Conservation (phyloP, 108 stramenopile species). For the Cyclotella distinguenda region DNA sequence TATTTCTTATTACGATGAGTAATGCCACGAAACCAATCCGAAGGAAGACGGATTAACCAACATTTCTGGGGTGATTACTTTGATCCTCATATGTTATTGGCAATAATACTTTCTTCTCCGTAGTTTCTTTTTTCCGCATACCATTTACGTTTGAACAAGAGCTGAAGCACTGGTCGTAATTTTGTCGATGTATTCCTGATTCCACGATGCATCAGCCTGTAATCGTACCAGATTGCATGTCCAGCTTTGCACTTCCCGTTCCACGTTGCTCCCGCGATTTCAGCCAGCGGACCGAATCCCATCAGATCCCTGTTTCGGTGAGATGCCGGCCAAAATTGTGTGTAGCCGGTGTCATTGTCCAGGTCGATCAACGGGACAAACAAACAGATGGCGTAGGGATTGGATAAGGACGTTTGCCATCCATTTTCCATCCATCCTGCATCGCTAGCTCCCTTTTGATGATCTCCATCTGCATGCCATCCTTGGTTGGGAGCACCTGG, state of each 20-base stretch:
- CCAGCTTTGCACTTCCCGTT: constrained; percentile 50
- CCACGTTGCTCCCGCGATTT: constrained; percentile 40
- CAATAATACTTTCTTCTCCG: constrained; percentile 32
- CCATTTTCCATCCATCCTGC: constrained; percentile 43
- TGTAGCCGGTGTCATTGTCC: constrained; percentile 54
- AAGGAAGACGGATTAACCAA: too few species aligned
- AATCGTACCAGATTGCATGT: constrained; percentile 61
- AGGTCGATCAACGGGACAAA: constrained; percentile 69
- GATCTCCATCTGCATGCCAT: constrained; percentile 69
- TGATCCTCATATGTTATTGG: too few species aligned
- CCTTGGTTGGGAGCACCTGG: constrained; percentile 62
- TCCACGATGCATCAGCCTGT: constrained; percentile 63
- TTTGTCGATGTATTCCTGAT: constrained; percentile 36
- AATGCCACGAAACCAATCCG: neutral
- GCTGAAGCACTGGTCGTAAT: constrained; percentile 56
- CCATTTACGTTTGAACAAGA: constrained; percentile 57
- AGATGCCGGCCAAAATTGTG: constrained; percentile 67
- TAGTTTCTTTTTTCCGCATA: constrained; percentile 59
- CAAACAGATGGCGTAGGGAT: constrained; percentile 57
- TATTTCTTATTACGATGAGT: too few species aligned
- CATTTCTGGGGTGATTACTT: too few species aligned
- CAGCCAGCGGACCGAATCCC: constrained; percentile 58
- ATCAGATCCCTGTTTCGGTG: constrained; percentile 46
- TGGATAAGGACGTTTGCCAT: constrained; percentile 35
- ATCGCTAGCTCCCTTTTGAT: constrained; percentile 41